These are phyloP conservation scores for Trypanosoma avium DNA, from an alignment of 208 protist species.

Conservation along the genomic window DNA sequence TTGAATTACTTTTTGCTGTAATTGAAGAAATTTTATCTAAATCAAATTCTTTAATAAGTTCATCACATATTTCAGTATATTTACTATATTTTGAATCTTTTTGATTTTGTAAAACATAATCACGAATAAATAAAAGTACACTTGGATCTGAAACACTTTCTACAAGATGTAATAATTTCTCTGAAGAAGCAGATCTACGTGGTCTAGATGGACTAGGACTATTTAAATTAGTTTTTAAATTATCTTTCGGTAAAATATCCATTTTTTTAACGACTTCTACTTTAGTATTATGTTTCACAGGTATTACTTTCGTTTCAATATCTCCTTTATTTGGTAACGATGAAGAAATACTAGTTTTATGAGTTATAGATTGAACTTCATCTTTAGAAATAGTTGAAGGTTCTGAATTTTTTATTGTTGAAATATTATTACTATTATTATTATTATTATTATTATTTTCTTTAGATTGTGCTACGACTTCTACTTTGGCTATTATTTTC, in stretches of 20 bases:
- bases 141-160: slow-evolving; percentile 37
- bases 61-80: slow-evolving; percentile 21
- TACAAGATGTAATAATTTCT: slow-evolving; percentile 34
- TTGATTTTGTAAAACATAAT: slow-evolving; percentile 33
- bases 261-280: not conserved
- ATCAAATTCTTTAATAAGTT: slow-evolving; percentile 24
- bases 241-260: not conserved
- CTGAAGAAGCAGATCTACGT: not conserved
- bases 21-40: not conserved
- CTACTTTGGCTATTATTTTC: too few species aligned
- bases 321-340: too few species aligned
- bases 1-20: too few species aligned
- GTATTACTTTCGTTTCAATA: too few species aligned
- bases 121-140: slow-evolving; percentile 46
- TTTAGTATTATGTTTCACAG: not conserved
- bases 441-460: too few species aligned
- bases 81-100: slow-evolving; percentile 13
- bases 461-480: too few species aligned
- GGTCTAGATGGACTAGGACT: not conserved
- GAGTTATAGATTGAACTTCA: too few species aligned
- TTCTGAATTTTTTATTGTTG: too few species aligned
- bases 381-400: too few species aligned
- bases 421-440: too few species aligned
- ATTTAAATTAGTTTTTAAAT: not conserved
- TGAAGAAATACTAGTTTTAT: too few species aligned